Evolutionary conservation across 768 basidiomycete species (phyloP), one percentile per base, ranked within the genome.

Genomic region (Auriscalpium microsporum): DNA sequence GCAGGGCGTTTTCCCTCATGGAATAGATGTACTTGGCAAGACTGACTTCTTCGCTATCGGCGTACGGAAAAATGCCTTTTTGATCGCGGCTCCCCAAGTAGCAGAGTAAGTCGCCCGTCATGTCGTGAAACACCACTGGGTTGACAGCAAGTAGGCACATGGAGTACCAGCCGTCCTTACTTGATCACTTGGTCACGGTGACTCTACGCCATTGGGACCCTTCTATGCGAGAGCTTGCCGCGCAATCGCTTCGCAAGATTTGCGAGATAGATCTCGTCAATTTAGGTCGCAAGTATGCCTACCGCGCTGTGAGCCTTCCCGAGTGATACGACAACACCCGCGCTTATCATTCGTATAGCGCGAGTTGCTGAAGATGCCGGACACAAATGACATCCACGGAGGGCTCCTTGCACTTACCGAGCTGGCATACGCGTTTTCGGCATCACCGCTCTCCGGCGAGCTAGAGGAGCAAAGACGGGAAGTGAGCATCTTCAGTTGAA

Each of bases 41-140:
- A 90, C 90, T 0, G 96, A 99, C 72, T 98, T 97, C 69, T 97
- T 92, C 72, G 86, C 92, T 42, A 88, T 98, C 56, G 90, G 93
- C 62, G 75, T 91, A 23, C 74, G 91, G 52, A 78, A 86, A 60
- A 87, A 90, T 60, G 85, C 95, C 0, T 96, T 93, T 67, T 71
- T 90, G n/a, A 69, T 77, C 14, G 90, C 91, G 42, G 92, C 93
- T 54, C 86, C 88, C 46, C 83, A 88, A 64, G 90, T 96, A 45
- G 90, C 94, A 34, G 78, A 81, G 94, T 95, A 66, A 65, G 90
- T 78, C 55, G 55, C 48, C 49, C 48, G 56, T 55, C 35, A 45
- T 16, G 23, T 37, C 44, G 36, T n/a, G 37, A 17, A 21, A 5
- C 16, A 56, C 54, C 38, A 55, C 51, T 10, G 21, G 19, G 13